These are phyloP conservation scores for Suhomyces taliae DNA, from an alignment of 1,139 yeast species.

Conservation along the genomic window DNA sequence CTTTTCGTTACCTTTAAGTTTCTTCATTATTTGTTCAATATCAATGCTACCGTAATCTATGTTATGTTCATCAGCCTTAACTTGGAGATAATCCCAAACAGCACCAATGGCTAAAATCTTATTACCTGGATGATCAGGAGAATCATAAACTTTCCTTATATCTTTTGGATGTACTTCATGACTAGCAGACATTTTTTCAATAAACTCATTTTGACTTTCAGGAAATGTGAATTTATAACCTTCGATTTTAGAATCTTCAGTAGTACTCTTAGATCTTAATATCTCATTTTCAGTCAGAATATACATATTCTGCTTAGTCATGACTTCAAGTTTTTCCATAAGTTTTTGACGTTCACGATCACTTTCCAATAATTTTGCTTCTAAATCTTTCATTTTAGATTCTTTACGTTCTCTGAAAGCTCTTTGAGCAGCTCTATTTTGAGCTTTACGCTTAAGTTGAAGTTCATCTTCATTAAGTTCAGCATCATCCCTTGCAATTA, in stretches of 20 bases:
- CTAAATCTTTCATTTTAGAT: constrained; percentile 66
- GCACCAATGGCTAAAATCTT: constrained; percentile 72
- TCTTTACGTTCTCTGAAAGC: constrained; percentile 89
- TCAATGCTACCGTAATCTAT: constrained; percentile 54
- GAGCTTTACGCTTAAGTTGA: constrained; percentile 66
- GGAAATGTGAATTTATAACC: constrained; percentile 36
- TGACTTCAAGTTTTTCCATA: constrained; percentile 51
- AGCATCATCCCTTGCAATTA: constrained; percentile 42
- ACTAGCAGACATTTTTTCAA: constrained; percentile 28
- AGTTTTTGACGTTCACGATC: constrained; percentile 59
- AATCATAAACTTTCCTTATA: constrained; percentile 34
- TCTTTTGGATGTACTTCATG: constrained; percentile 20
- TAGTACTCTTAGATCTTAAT: constrained; percentile 20
- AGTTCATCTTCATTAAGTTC: constrained; percentile 50
- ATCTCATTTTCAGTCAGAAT: constrained; percentile 62
- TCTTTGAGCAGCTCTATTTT: constrained; percentile 86
- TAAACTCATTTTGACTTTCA: constrained; percentile 35
- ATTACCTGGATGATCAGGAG: constrained; percentile 35
- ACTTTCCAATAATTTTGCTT: constrained; percentile 56
- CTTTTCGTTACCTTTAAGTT: constrained; percentile 62
- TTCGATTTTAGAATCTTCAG: neutral
- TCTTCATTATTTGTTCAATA: constrained; percentile 55
- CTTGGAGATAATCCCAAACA: constrained; percentile 73
- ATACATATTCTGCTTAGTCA: constrained; percentile 54
- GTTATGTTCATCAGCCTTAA: constrained; percentile 42